A percentile compares a stretch with the other conserved stretches of the same genome.
These are phyloP conservation scores for Hypoxylon crocopeplum DNA, from an alignment of 495 filamentous ascomycete genomes.

Conservation along the genomic window DNA sequence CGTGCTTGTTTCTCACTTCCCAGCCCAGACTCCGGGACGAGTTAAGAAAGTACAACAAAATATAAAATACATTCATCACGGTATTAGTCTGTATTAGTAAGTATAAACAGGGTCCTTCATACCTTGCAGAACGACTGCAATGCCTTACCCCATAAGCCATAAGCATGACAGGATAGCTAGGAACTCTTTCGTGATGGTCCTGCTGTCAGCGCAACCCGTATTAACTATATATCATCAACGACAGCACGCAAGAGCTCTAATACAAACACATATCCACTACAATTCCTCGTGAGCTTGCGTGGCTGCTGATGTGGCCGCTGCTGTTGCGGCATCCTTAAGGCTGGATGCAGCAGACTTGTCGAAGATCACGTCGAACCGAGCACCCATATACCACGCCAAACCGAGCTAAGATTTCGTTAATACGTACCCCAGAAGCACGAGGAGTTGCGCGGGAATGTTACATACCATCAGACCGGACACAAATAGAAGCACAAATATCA, in stretches of 20 bases:
- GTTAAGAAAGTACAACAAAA: background rate
- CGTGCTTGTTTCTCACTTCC: slow-evolving; percentile 65
- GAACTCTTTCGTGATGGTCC: background rate
- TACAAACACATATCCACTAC: slow-evolving; percentile 37
- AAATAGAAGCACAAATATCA: slow-evolving; percentile 42
- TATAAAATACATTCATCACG: background rate
- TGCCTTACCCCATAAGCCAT: slow-evolving; percentile 4
- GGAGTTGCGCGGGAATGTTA: background rate
- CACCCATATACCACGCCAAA: slow-evolving; percentile 70
- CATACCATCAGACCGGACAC: slow-evolving; percentile 56
- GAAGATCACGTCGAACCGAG: slow-evolving; percentile 60
- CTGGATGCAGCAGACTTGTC: slow-evolving; percentile 38
- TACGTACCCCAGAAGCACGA: background rate
- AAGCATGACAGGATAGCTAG: background rate
- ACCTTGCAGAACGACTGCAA: slow-evolving; percentile 6
- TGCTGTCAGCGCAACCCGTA: background rate
- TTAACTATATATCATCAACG: slow-evolving; percentile 5
- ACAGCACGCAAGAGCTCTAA: slow-evolving; percentile 8
- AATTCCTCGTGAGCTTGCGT: slow-evolving; percentile 50
- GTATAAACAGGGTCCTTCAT: slow-evolving; percentile 11
- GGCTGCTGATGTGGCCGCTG: slow-evolving; percentile 10
- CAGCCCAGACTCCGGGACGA: background rate
- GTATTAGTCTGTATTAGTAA: slow-evolving; percentile 36
- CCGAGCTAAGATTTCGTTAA: slow-evolving; percentile 59
- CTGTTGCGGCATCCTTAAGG: slow-evolving; percentile 36